A percentile compares a stretch with the other conserved stretches of the same genome.
phyloP scores from a whole-genome alignment of 2,329 filamentous ascomycete genomes.

The Penicillium palitans region DNA sequence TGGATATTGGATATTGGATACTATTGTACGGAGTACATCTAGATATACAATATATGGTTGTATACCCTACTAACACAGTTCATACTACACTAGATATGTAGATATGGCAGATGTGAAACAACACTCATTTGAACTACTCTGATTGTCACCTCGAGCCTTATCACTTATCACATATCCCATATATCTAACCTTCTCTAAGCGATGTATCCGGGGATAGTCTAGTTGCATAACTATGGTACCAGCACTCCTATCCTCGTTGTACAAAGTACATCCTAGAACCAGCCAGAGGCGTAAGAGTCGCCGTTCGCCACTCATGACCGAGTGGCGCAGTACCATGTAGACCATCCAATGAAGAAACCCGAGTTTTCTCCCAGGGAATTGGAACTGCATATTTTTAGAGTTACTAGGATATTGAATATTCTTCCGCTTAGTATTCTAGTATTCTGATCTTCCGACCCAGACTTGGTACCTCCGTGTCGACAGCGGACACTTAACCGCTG shows the following conservation, averaged over 20 bases:
- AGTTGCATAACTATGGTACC: not conserved
- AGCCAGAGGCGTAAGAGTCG: not conserved
- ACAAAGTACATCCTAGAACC: not conserved
- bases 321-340: conserved; percentile 8
- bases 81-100: not conserved
- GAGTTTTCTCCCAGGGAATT: not conserved
- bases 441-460: not conserved
- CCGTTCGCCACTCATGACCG: conserved; percentile 6
- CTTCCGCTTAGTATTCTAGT: not conserved
- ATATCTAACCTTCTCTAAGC: not conserved
- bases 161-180: not conserved
- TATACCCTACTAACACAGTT: not conserved
- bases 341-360: not conserved
- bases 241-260: not conserved
- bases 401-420: not conserved
- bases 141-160: not conserved
- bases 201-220: not conserved
- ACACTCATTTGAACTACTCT: not conserved
- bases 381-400: conserved; percentile 6
- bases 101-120: not conserved
- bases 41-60: not conserved
- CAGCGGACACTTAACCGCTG: not conserved
- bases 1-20: too few relatives aligned
- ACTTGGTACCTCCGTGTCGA: not conserved
- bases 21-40: not conserved